phyloP scores from a whole-genome alignment of 2,329 filamentous ascomycete species.

The Arthrobotrys sphaeroides region DNA sequence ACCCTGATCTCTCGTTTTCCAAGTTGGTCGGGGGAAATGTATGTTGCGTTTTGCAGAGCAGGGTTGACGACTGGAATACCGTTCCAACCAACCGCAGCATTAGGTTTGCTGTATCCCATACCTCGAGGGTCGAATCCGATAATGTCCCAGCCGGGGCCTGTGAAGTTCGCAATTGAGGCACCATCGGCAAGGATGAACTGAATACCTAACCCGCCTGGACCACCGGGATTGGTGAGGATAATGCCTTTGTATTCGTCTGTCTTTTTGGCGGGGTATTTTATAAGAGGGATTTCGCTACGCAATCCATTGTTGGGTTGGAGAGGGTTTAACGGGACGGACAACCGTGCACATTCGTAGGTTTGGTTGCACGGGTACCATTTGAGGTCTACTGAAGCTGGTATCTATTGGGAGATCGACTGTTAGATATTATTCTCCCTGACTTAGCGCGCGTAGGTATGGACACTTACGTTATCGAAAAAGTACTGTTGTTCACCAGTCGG shows the following conservation, averaged over 20 bases:
- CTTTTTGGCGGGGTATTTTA: conserved; percentile 30
- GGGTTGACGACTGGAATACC: conserved; percentile 61
- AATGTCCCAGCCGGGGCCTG: conserved; percentile 56
- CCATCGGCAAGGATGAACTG: conserved; percentile 60
- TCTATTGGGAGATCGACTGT: conserved; percentile 58
- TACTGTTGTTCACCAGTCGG: conserved; percentile 27
- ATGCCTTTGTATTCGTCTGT: conserved; percentile 59
- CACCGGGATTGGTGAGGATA: conserved; percentile 64
- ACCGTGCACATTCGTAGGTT: conserved; percentile 62
- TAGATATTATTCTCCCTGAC: too few species aligned
- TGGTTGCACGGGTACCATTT: conserved; percentile 63
- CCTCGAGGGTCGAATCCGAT: conserved; percentile 64
- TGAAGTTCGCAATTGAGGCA: conserved; percentile 65
- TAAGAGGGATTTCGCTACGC: conserved; percentile 44
- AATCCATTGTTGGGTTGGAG: conserved; percentile 61
- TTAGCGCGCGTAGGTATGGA: too few species aligned
- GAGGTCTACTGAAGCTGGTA: conserved; percentile 64
- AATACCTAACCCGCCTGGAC: conserved; percentile 64
- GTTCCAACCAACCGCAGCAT: conserved; percentile 46
- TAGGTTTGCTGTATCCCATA: conserved; percentile 65
- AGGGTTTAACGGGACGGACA: conserved; percentile 66
- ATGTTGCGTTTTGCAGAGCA: conserved; percentile 48
- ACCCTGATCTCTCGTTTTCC: conserved; percentile 21
- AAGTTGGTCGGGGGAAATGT: conserved; percentile 11
- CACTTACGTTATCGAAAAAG: conserved; percentile 44